Evolutionary conservation across 495 filamentous ascomycete species (phyloP), one percentile per base, ranked within the genome.

Genomic region (Lophiostoma macrostomum): DNA sequence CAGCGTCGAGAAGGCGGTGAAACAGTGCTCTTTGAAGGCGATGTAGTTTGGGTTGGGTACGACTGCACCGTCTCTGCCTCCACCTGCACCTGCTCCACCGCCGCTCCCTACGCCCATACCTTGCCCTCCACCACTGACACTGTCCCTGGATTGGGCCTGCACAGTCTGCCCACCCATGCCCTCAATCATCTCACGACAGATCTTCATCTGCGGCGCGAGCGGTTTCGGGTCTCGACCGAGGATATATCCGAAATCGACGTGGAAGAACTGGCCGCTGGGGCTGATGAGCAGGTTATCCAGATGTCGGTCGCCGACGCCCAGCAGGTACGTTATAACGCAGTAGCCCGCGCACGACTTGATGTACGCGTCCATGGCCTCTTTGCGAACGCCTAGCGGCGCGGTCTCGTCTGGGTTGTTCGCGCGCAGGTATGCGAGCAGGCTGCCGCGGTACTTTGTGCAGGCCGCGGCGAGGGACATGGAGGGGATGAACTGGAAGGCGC

Each of bases 101-200:
- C n/a, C n/a, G n/a, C n/a, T n/a, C n/a, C n/a, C n/a, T n/a, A n/a
- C n/a, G n/a, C n/a, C n/a, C n/a, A n/a, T n/a, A n/a, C n/a, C n/a
- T n/a, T n/a, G n/a, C n/a, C n/a, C n/a, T n/a, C n/a, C n/a, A n/a
- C n/a, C n/a, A n/a, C n/a, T n/a, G n/a, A n/a, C n/a, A n/a, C n/a
- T n/a, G n/a, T n/a, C n/a, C n/a, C n/a, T n/a, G n/a, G n/a, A n/a
- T n/a, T n/a, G n/a, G n/a, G n/a, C n/a, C n/a, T n/a, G n/a, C n/a
- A n/a, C n/a, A n/a, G n/a, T n/a, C n/a, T n/a, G n/a, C n/a, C 94
- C 91, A 48, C 93, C 93, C 93, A 99, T 96, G 45, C 90, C 91
- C 61, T 97, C 93, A 12, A 96, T 86, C 93, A 99, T 99, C 65
- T 99, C 93, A 62, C 90, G 89, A 70, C 86, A 88, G 18, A 99